Conservation (phyloP, 768 basidiomycete species). For the Hortiboletus campestris region DNA sequence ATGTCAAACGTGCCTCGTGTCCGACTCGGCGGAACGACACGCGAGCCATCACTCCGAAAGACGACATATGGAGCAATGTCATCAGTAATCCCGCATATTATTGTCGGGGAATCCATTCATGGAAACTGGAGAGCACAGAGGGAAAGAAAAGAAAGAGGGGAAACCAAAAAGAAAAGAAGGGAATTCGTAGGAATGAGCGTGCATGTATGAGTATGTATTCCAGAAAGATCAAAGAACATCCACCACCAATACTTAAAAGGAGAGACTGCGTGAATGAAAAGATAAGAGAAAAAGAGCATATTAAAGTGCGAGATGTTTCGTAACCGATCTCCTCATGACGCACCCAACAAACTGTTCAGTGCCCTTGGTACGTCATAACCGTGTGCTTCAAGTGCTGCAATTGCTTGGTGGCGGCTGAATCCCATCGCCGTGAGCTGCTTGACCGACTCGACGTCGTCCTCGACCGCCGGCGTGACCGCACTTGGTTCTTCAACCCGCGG, state of each 20-base stretch:
- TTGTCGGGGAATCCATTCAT: slow-evolving; percentile 17
- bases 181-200: slow-evolving; percentile 28
- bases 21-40: neutral
- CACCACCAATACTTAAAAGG: slow-evolving; percentile 14
- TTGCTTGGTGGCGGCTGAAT: slow-evolving; percentile 78
- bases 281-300: slow-evolving; percentile 5
- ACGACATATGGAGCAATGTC: neutral
- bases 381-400: slow-evolving; percentile 79
- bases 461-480: slow-evolving; percentile 48
- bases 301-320: slow-evolving; percentile 19
- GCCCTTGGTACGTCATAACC: slow-evolving; percentile 81
- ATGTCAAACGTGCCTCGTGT: neutral
- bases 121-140: neutral
- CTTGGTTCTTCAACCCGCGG: slow-evolving; percentile 47
- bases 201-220: slow-evolving; percentile 29
- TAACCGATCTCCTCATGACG: slow-evolving; percentile 12
- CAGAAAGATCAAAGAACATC: slow-evolving; percentile 18
- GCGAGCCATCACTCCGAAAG: slow-evolving; percentile 1
- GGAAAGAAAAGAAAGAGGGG: neutral
- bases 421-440: slow-evolving; percentile 88
- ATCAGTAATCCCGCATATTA: neutral
- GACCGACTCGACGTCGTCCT: slow-evolving; percentile 74
- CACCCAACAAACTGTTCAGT: slow-evolving; percentile 67
- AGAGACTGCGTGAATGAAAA: slow-evolving; percentile 12
- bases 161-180: neutral